These are phyloP conservation scores for maize (Zea mays) DNA, from an alignment of 176 grass and related monocot genomes.

Conservation along the genomic window DNA sequence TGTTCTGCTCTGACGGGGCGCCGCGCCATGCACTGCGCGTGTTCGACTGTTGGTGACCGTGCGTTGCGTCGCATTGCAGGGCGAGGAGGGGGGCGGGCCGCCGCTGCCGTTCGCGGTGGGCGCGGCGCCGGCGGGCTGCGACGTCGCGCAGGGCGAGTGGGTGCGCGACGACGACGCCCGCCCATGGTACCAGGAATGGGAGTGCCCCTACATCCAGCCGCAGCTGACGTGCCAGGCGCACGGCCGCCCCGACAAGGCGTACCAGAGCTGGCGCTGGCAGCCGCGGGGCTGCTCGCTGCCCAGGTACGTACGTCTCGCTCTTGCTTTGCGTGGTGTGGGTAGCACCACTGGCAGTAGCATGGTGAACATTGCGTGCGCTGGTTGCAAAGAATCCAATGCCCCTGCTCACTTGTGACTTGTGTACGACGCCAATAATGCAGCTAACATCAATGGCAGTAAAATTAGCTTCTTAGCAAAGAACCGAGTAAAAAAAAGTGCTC, in stretches of 20 bases:
- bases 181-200: conserved; percentile 74
- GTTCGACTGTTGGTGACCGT: too few relatives aligned
- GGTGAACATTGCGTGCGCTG: conserved; percentile 21
- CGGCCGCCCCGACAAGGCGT: conserved; percentile 68
- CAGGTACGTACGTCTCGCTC: conserved; percentile 35
- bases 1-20: neutral
- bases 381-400: too few relatives aligned
- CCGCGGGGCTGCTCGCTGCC: conserved; percentile 73
- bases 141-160: conserved; percentile 68
- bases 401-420: too few relatives aligned
- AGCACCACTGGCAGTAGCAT: neutral
- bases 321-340: neutral
- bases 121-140: conserved; percentile 46
- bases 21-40: neutral
- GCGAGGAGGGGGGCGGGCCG: neutral
- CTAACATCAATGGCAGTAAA: too few relatives aligned
- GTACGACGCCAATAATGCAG: too few relatives aligned
- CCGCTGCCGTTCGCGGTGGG: conserved; percentile 63
- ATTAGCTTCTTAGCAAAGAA: too few relatives aligned
- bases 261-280: conserved; percentile 88
- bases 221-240: conserved; percentile 83
- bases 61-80: neutral
- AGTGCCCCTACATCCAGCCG: conserved; percentile 87
- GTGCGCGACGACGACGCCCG: conserved; percentile 67
- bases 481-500: too few relatives aligned